phyloP scores from a whole-genome alignment of 148 eudicot species.

The Mesembryanthemum crystallinum region DNA sequence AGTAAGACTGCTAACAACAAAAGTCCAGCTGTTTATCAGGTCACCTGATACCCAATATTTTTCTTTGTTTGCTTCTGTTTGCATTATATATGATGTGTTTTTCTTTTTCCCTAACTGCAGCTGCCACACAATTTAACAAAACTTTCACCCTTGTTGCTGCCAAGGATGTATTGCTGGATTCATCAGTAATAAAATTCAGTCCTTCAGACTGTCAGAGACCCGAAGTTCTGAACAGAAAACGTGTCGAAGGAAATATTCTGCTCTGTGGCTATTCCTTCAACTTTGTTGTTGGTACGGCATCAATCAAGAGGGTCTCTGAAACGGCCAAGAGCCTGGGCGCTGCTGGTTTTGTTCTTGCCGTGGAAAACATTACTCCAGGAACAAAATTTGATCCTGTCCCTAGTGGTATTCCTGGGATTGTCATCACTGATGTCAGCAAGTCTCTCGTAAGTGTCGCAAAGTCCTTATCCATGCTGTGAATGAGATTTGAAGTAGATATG shows the following conservation, averaged over 20 bases:
- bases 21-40: too few relatives aligned
- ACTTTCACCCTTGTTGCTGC: slow-evolving; percentile 83
- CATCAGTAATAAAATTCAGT: slow-evolving; percentile 59
- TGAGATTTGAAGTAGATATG: not conserved
- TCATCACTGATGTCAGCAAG: slow-evolving; percentile 69
- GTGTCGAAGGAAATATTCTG: slow-evolving; percentile 88
- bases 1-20: too few relatives aligned
- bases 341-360: slow-evolving; percentile 93
- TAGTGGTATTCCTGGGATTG: slow-evolving; percentile 79
- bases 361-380: slow-evolving; percentile 88
- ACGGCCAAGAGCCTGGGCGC: slow-evolving; percentile 92
- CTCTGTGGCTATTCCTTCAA: slow-evolving; percentile 97
- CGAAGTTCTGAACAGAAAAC: slow-evolving; percentile 71
- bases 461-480: not conserved
- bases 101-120: slow-evolving; percentile 38
- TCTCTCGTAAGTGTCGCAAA: slow-evolving; percentile 55
- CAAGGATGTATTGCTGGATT: slow-evolving; percentile 75
- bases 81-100: not conserved
- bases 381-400: slow-evolving; percentile 99
- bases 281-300: slow-evolving; percentile 83
- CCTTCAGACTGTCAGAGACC: slow-evolving; percentile 96
- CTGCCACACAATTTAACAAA: slow-evolving; percentile 69
- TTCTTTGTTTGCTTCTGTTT: not conserved
- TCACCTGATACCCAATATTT: not conserved
- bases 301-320: slow-evolving; percentile 83